phyloP scores from a whole-genome alignment of 768 basidiomycete species.

The Candolleomyces eurysporus region DNA sequence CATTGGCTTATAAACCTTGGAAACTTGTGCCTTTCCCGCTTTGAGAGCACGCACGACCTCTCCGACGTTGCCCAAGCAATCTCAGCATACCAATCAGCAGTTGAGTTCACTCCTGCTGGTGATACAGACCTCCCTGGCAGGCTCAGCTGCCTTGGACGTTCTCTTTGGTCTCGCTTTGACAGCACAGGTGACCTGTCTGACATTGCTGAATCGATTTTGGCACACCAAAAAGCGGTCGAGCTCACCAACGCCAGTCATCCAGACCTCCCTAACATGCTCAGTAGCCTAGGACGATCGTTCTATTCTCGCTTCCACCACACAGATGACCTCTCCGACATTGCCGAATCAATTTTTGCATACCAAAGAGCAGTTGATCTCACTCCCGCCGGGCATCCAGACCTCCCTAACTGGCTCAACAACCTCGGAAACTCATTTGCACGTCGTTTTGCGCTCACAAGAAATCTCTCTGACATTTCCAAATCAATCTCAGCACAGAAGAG shows the following conservation, averaged over 20 bases:
- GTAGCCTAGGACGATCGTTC: not conserved
- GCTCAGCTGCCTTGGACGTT: not conserved
- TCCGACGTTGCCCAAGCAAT: constrained; percentile 11
- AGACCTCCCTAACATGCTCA: not conserved
- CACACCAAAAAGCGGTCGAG: not conserved
- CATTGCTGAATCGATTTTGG: not conserved
- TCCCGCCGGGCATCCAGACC: not conserved
- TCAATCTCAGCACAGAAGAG: constrained; percentile 1
- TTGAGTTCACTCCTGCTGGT: constrained; percentile 17
- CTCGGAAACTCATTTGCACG: not conserved
- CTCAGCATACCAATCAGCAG: constrained; percentile 5
- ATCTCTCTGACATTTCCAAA: not conserved
- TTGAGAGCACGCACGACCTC: constrained; percentile 8
- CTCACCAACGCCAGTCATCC: not conserved
- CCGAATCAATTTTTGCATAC: not conserved
- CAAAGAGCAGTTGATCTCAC: not conserved
- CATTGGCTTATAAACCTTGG: constrained; percentile 2
- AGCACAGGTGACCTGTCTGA: not conserved
- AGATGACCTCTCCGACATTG: not conserved
- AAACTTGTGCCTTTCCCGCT: constrained; percentile 9
- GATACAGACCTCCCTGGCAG: not conserved
- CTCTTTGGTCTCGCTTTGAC: not conserved
- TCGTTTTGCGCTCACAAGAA: not conserved
- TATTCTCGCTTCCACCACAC: not conserved
- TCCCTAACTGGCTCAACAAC: constrained; percentile 2